Conservation (phyloP, 2,329 filamentous ascomycete species). For the Epichloe amarillans region DNA sequence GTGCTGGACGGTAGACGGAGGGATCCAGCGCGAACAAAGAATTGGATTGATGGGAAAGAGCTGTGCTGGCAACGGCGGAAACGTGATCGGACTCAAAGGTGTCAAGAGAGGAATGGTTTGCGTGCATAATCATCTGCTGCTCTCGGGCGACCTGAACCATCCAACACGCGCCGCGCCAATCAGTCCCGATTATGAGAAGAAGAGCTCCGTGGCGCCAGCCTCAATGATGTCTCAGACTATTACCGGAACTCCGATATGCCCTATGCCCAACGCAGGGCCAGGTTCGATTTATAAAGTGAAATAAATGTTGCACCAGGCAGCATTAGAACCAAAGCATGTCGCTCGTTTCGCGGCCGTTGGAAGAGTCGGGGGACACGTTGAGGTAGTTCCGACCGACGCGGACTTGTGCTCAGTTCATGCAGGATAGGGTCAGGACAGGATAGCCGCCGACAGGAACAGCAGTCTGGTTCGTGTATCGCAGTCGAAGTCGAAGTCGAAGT, state of each 20-base stretch:
- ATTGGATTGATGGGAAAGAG: not conserved
- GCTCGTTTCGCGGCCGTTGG: not conserved
- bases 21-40: conserved; percentile 1
- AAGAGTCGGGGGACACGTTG: not conserved
- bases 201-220: not conserved
- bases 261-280: not conserved
- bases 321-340: conserved; percentile 2
- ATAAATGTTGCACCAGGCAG: not conserved
- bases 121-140: conserved; percentile 1
- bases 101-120: not conserved
- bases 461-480: not conserved
- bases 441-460: not conserved
- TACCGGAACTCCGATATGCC: not conserved
- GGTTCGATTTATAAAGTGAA: not conserved
- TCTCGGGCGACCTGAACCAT: not conserved
- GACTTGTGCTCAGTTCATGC: not conserved
- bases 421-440: not conserved
- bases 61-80: not conserved
- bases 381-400: not conserved
- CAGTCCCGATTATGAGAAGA: not conserved
- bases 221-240: conserved; percentile 2
- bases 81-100: not conserved
- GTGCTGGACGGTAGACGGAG: not conserved
- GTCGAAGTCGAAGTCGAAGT: not conserved
- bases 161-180: not conserved